Conservation (phyloP, 2,329 filamentous ascomycete species). For the Aspergillus versicolor region DNA sequence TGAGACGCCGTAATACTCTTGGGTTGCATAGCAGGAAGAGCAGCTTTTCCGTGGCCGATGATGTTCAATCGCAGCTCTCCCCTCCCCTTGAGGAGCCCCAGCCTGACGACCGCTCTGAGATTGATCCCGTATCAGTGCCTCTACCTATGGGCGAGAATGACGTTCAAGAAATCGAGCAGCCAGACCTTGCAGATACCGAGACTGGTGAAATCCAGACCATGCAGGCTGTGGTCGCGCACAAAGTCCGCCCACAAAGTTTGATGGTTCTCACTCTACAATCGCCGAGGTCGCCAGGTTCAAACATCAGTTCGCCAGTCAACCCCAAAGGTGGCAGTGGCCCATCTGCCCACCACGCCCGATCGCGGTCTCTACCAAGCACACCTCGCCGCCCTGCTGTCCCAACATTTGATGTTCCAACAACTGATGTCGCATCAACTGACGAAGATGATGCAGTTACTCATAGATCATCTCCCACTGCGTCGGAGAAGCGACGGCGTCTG, state of each 20-base stretch:
- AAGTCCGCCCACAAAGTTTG: conserved; percentile 44
- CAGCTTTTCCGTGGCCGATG: conserved; percentile 38
- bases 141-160: conserved; percentile 31
- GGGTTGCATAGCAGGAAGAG: conserved; percentile 36
- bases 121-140: conserved; percentile 34
- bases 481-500: conserved; percentile 29
- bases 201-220: conserved; percentile 49
- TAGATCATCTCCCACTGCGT: conserved; percentile 25
- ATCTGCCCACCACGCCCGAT: conserved; percentile 38
- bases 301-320: conserved; percentile 25
- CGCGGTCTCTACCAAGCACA: conserved; percentile 51
- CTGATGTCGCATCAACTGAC: conserved; percentile 7
- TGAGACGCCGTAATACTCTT: conserved; percentile 29
- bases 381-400: conserved; percentile 21
- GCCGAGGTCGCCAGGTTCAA: conserved; percentile 27
- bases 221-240: conserved; percentile 38
- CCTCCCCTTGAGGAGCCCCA: conserved; percentile 14
- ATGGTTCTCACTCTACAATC: conserved; percentile 40
- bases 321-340: conserved; percentile 24
- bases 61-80: conserved; percentile 18
- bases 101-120: conserved; percentile 18
- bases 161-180: conserved; percentile 74
- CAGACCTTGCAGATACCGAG: conserved; percentile 66
- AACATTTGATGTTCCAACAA: neutral
- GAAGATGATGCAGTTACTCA: conserved; percentile 14